A percentile compares a stretch with the other conserved stretches of the same genome.
These are phyloP conservation scores for Ceratocystis papillata DNA, from an alignment of 2,329 filamentous ascomycete species.

Conservation along the genomic window DNA sequence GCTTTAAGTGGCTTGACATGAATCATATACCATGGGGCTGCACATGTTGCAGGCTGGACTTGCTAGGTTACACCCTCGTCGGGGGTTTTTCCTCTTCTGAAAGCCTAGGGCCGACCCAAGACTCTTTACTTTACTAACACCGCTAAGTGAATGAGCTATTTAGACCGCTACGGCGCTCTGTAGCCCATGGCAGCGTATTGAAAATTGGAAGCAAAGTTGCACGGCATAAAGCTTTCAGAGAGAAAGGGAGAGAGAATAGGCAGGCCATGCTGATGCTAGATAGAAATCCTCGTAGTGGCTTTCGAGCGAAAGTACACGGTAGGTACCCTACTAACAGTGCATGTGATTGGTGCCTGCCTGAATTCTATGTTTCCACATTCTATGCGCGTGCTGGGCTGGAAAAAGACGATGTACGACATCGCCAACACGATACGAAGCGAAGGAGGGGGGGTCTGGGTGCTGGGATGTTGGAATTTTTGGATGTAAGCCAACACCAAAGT, in stretches of 20 bases:
- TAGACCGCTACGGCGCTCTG: too few species aligned
- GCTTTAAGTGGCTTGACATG: not conserved
- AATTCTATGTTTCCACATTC: not conserved
- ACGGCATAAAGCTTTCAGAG: not conserved
- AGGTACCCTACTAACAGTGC: not conserved
- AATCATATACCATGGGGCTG: not conserved
- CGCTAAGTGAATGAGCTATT: not conserved
- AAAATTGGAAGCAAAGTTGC: not conserved
- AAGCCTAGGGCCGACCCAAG: not conserved
- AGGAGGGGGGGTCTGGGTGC: not conserved
- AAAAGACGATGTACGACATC: not conserved
- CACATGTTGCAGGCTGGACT: not conserved
- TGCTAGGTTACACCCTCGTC: not conserved
- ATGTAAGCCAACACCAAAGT: not conserved
- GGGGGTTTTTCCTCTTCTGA: too few species aligned
- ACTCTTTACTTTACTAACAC: not conserved
- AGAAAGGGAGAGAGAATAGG: not conserved
- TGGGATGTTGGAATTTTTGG: not conserved
- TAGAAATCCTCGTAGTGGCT: not conserved
- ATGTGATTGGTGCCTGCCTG: not conserved
- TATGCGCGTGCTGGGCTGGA: too few species aligned
- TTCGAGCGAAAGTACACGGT: not conserved
- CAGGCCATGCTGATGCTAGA: not conserved
- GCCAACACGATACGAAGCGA: conserved; percentile 10
- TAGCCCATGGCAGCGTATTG: not conserved